Percentiles rank a stretch among this genome's conserved stretches.
phyloP scores from a whole-genome alignment of 345 rosid species.

The Cardamine chenopodiifolia region DNA sequence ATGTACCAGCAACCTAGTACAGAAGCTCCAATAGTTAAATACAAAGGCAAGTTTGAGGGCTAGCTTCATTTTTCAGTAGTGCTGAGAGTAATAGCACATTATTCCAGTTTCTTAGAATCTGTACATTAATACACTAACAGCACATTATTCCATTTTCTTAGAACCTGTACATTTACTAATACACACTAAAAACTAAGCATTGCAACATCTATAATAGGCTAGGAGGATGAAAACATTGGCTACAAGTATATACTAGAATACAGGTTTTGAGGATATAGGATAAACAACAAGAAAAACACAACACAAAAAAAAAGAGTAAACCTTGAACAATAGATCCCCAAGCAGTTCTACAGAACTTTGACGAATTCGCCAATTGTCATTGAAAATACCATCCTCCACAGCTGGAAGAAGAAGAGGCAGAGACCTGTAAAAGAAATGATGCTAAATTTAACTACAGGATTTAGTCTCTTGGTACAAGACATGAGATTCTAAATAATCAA shows the following conservation, averaged over 20 bases:
- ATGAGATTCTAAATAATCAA: not conserved
- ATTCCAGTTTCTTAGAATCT: too few relatives aligned
- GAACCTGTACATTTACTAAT: not conserved
- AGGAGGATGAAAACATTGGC: not conserved
- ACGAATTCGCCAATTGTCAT: conserved; percentile 97
- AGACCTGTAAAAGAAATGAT: conserved; percentile 55
- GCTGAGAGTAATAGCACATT: too few relatives aligned
- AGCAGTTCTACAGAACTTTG: conserved; percentile 98
- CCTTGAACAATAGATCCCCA: conserved; percentile 97
- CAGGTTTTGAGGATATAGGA: not conserved
- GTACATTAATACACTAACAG: too few relatives aligned
- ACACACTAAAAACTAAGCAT: conserved; percentile 4
- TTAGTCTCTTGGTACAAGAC: not conserved
- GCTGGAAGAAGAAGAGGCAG: conserved; percentile 98
- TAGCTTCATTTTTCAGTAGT: too few relatives aligned
- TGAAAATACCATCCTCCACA: conserved; percentile 97
- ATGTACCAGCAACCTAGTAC: conserved; percentile 95
- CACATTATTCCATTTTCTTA: conserved; percentile 1
- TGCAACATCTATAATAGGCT: conserved; percentile 24
- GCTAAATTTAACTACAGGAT: not conserved
- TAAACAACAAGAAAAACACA: conserved; percentile 20
- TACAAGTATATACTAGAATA: conserved; percentile 11
- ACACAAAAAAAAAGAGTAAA: conserved; percentile 24
- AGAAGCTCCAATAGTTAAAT: conserved; percentile 9
- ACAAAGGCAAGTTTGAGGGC: conserved; percentile 23